A percentile compares a stretch with the other conserved stretches of the same genome.
phyloP scores from a whole-genome alignment of 768 basidiomycete species.

The Punctularia strigosozonata region DNA sequence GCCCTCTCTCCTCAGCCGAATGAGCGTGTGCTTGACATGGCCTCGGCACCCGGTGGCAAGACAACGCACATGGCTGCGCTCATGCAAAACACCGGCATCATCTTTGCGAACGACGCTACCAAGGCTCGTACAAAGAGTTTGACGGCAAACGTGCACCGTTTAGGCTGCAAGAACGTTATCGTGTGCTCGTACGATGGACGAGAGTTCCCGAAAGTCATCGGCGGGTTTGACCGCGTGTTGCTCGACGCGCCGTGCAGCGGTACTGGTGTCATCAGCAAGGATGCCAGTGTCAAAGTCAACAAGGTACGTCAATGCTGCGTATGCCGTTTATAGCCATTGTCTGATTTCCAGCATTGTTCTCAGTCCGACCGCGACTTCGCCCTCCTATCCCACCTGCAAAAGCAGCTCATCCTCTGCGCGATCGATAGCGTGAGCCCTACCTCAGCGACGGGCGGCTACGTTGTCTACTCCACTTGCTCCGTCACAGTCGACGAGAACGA shows the following conservation, averaged over 20 bases:
- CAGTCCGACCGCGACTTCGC: conserved; percentile 94
- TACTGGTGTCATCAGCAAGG: conserved; percentile 97
- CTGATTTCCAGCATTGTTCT: not conserved
- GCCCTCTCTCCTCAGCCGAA: conserved; percentile 86
- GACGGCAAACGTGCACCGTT: conserved; percentile 90
- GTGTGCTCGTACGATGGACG: conserved; percentile 96
- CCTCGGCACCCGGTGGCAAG: conserved; percentile 96
- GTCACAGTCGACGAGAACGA: conserved; percentile 99
- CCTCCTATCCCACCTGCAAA: conserved; percentile 93
- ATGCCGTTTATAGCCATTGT: conserved; percentile 1
- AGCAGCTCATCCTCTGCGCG: conserved; percentile 95
- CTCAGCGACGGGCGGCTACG: conserved; percentile 83
- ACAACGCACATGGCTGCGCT: conserved; percentile 96
- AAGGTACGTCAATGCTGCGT: conserved; percentile 52
- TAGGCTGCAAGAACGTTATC: conserved; percentile 97
- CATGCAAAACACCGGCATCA: conserved; percentile 93
- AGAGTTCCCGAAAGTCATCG: conserved; percentile 98
- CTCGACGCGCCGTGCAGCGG: conserved; percentile 97
- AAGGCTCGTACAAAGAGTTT: conserved; percentile 92
- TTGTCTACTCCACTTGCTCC: conserved; percentile 98
- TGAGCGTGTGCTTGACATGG: conserved; percentile 96
- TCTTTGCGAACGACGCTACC: conserved; percentile 96
- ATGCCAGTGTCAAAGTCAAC: conserved; percentile 94
- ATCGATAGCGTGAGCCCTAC: conserved; percentile 90
- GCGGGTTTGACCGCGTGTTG: conserved; percentile 95